phyloP scores from a whole-genome alignment of 2,329 filamentous ascomycete genomes.

The Elsinoe fawcettii region DNA sequence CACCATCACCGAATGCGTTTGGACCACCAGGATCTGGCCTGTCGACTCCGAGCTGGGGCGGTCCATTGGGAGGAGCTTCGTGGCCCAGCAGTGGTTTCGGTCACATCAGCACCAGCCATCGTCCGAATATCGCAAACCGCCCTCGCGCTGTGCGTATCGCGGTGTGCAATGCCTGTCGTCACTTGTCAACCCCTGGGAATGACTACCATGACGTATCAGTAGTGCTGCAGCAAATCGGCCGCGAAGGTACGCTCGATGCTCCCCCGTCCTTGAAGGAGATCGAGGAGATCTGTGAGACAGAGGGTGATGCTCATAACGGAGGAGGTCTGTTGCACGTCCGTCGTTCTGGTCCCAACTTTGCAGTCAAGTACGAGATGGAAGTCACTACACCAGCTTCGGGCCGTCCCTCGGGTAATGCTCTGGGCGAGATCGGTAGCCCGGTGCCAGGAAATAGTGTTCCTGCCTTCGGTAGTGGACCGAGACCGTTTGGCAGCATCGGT shows the following conservation, averaged over 20 bases:
- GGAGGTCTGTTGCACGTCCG: constrained; percentile 76
- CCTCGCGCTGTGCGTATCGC: constrained; percentile 63
- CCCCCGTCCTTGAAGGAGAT: constrained; percentile 59
- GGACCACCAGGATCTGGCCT: constrained; percentile 35
- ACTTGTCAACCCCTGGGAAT: constrained; percentile 38
- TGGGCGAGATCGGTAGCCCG: constrained; percentile 44
- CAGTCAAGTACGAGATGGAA: constrained; percentile 37
- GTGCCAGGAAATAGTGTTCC: constrained; percentile 36
- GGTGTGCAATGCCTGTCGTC: constrained; percentile 71
- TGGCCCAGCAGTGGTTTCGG: constrained; percentile 17
- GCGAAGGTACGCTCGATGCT: constrained; percentile 47
- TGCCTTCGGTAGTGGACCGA: constrained; percentile 12
- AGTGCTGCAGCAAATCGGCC: constrained; percentile 56
- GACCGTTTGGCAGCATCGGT: constrained; percentile 6
- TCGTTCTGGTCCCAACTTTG: constrained; percentile 34
- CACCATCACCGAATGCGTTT: constrained; percentile 43
- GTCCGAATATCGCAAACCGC: constrained; percentile 34
- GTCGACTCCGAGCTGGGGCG: constrained; percentile 23
- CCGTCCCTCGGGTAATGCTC: constrained; percentile 23
- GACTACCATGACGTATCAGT: constrained; percentile 65
- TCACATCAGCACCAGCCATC: constrained; percentile 38
- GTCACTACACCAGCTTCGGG: constrained; percentile 26
- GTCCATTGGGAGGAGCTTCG: constrained; percentile 6
- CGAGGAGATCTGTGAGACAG: constrained; percentile 79
- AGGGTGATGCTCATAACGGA: constrained; percentile 77